Evolutionary conservation across 2,329 filamentous ascomycete genomes (phyloP).

Genomic region (Aspergillus tamarii): DNA sequence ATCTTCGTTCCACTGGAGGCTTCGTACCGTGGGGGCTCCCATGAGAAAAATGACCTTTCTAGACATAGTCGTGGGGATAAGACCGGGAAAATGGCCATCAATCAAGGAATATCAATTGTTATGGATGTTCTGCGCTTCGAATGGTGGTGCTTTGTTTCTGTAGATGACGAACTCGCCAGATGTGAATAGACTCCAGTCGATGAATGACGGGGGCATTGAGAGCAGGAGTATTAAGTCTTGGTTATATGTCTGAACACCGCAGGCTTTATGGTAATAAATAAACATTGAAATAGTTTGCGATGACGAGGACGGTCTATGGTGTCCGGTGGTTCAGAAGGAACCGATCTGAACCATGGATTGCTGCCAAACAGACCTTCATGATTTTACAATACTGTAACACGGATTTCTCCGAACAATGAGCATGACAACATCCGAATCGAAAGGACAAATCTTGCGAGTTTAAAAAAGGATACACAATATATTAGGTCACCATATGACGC

Average conservation of each 20-base stretch:
- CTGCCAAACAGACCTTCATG: neutral
- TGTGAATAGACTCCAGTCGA: neutral
- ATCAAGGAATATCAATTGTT: neutral
- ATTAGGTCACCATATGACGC: neutral
- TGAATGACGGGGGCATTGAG: neutral
- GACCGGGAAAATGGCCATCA: slow-evolving; percentile 4
- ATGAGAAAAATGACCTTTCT: slow-evolving; percentile 53
- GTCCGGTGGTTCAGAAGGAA: neutral
- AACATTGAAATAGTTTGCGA: neutral
- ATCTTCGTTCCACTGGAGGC: slow-evolving; percentile 59
- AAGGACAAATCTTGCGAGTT: neutral
- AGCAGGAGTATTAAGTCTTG: neutral
- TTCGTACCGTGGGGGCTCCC: slow-evolving; percentile 62
- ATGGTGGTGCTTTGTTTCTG: neutral
- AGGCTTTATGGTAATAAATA: neutral
- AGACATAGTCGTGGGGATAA: slow-evolving; percentile 27
- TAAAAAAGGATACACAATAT: neutral
- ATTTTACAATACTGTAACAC: neutral
- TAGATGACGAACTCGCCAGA: neutral
- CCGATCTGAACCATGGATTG: slow-evolving; percentile 14
- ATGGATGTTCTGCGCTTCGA: neutral
- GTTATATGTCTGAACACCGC: neutral
- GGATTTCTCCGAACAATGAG: neutral
- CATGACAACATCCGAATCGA: neutral
- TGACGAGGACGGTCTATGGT: neutral